Conservation (phyloP, 192 early-diverging fungal species). For the Spinellus fusiger region DNA sequence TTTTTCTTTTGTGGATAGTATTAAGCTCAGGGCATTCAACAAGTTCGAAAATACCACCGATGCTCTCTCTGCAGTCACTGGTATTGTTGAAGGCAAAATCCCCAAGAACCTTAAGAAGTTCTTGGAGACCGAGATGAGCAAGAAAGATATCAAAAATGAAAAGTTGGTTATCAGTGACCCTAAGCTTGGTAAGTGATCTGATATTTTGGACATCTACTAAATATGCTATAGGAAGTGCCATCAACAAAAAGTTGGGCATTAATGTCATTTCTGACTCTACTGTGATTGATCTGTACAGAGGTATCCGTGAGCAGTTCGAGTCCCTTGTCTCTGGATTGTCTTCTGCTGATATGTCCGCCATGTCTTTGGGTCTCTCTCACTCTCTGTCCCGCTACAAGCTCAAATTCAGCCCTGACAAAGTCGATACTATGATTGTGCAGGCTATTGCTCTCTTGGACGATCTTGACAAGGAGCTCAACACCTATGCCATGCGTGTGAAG, state of each 20-base stretch:
- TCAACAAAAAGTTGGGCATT: constrained; percentile 83
- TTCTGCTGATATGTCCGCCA: constrained; percentile 84
- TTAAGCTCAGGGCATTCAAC: constrained; percentile 92
- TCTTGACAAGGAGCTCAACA: constrained; percentile 99
- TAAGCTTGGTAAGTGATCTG: constrained; percentile 72
- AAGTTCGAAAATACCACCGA: constrained; percentile 99
- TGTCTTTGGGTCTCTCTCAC: constrained; percentile 98
- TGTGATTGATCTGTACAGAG: constrained; percentile 90
- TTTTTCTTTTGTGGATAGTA: constrained; percentile 31
- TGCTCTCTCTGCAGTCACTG: constrained; percentile 93
- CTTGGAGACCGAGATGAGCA: constrained; percentile 75
- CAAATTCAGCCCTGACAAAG: constrained; percentile 99
- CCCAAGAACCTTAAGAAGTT: constrained; percentile 93
- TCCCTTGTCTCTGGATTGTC: constrained; percentile 84
- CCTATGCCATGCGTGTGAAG: constrained; percentile 89
- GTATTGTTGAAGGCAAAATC: constrained; percentile 93
- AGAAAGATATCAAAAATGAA: constrained; percentile 90
- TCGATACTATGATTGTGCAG: constrained; percentile 99
- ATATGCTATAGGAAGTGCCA: constrained; percentile 48
- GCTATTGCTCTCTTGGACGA: constrained; percentile 96
- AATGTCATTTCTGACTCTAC: constrained; percentile 79
- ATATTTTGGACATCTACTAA: neutral
- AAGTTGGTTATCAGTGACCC: constrained; percentile 85
- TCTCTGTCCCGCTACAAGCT: constrained; percentile 98
- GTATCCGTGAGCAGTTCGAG: constrained; percentile 91